Evolutionary conservation across 345 rosid species (phyloP).

Genomic region (Hibiscus tridactylites): DNA sequence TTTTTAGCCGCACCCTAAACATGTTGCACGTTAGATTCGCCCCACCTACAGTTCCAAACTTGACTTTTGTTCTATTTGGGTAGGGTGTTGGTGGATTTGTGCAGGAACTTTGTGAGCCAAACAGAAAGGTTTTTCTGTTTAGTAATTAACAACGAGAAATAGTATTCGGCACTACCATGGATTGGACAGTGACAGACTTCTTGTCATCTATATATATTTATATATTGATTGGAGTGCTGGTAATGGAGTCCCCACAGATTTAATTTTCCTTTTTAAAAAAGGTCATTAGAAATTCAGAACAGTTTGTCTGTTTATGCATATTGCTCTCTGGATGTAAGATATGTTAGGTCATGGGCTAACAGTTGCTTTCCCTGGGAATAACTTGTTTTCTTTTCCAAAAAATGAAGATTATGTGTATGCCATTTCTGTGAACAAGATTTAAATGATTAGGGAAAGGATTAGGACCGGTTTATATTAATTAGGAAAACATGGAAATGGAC

Average conservation of each 20-base stretch:
- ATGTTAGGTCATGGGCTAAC: slow-evolving; percentile 16
- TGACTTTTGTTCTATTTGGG: no score
- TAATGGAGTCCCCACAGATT: slow-evolving; percentile 8
- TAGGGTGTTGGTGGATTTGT: neutral
- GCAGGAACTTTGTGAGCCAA: slow-evolving; percentile 1
- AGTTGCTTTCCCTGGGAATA: neutral
- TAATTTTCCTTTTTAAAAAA: neutral
- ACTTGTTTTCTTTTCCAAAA: neutral
- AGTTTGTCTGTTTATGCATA: neutral
- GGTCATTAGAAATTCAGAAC: neutral
- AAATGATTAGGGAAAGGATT: neutral
- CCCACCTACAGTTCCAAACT: no score
- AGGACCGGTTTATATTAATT: neutral
- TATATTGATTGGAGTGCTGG: neutral
- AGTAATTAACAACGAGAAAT: neutral
- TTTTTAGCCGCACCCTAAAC: no score
- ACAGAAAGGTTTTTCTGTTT: neutral
- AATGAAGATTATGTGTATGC: neutral
- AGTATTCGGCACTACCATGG: neutral
- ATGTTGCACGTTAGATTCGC: no score
- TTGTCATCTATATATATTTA: neutral
- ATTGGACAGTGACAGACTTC: neutral
- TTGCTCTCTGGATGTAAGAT: neutral
- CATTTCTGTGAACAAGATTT: neutral
- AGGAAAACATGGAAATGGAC: neutral